Evolutionary conservation across 2,329 filamentous ascomycete genomes (phyloP), one percentile per base, ranked within the genome.

Genomic region (Hawksworthiomyces lignivorus): DNA sequence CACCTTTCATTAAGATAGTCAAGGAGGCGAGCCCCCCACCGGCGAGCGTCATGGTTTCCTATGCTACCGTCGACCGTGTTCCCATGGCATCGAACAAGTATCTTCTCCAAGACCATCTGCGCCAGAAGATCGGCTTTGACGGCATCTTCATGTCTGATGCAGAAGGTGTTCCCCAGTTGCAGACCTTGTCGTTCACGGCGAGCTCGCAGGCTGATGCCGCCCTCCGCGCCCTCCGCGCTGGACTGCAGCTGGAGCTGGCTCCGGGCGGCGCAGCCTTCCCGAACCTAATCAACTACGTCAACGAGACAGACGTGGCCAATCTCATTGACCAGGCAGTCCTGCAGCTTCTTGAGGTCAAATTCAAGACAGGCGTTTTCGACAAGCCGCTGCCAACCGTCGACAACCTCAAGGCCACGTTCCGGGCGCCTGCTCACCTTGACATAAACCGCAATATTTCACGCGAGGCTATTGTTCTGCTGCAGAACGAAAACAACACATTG

Each of bases 71-170:
- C 4, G 57, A 61, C 35, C 49, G 55, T 4, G 48, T 60, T 1
- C 59, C 57, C 6, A 56, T 59, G 52, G 53, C 53, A 2, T 51
- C 52, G 43, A 62, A 62, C 45, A 51, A 52, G 37, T 55, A 57
- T 39, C 52, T 61, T 45, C 50, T 59, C 5, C 52, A 52, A n/a
- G 50, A 57, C 6, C 22, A 54, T 4, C 48, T 55, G 10, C 48
- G 52, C 6, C 47, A 46, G 3, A 56, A 52, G 12, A 41, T 62
- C 4, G 58, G 56, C 10, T 62, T 61, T 39, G 39, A 56, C 5
- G 58, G 59, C 0, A 44, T 62, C 10, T 50, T 62, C 44, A 59
- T 62, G 53, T 60, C 56, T 3, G 58, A 61, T 39, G 56, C 59
- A 3, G 50, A 49, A 11, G 54, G 52, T 7, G 52, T 62, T 24